Conservation (phyloP, 1,284 basidiomycete genomes). For the Cryptococcus floricola region DNA sequence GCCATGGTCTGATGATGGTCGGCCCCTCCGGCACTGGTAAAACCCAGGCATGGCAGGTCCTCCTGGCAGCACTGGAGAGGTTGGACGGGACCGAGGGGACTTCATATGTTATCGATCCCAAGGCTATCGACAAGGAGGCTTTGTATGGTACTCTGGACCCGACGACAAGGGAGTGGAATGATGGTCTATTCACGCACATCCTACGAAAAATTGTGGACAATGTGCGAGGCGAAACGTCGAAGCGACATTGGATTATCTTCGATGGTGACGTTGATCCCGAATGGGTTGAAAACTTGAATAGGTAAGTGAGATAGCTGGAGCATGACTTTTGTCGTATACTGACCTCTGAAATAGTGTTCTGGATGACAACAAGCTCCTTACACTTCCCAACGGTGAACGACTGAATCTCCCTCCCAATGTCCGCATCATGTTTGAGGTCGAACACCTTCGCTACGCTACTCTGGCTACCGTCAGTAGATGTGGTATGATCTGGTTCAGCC, state of each 20-base stretch:
- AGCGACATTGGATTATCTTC: slow-evolving; percentile 99
- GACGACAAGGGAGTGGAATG: slow-evolving; percentile 99
- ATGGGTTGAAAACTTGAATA: slow-evolving; percentile 99
- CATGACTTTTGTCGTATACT: not conserved
- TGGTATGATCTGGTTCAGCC: slow-evolving; percentile 99
- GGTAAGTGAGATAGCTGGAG: slow-evolving; percentile 54
- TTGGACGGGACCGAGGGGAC: slow-evolving; percentile 90
- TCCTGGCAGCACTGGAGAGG: slow-evolving; percentile 84
- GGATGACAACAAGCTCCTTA: slow-evolving; percentile 97
- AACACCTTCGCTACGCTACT: slow-evolving; percentile 95
- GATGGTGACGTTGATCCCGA: slow-evolving; percentile 99
- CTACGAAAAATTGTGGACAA: slow-evolving; percentile 98
- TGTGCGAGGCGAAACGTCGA: slow-evolving; percentile 92
- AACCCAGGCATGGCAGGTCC: slow-evolving; percentile 93
- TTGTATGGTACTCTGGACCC: slow-evolving; percentile 95
- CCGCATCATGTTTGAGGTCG: slow-evolving; percentile 99
- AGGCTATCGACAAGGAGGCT: slow-evolving; percentile 97
- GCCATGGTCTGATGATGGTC: slow-evolving; percentile 99
- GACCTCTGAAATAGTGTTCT: slow-evolving; percentile 67
- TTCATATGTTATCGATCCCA: slow-evolving; percentile 96
- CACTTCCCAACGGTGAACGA: slow-evolving; percentile 96
- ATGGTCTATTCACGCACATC: slow-evolving; percentile 97
- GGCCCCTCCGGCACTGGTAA: slow-evolving; percentile 96
- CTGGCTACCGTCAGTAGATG: slow-evolving; percentile 98
- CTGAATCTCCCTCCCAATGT: slow-evolving; percentile 95